Base-by-base conservation (phyloP, 2,329 filamentous ascomycete species). In the Sarocladiaceae sp. region DNA sequence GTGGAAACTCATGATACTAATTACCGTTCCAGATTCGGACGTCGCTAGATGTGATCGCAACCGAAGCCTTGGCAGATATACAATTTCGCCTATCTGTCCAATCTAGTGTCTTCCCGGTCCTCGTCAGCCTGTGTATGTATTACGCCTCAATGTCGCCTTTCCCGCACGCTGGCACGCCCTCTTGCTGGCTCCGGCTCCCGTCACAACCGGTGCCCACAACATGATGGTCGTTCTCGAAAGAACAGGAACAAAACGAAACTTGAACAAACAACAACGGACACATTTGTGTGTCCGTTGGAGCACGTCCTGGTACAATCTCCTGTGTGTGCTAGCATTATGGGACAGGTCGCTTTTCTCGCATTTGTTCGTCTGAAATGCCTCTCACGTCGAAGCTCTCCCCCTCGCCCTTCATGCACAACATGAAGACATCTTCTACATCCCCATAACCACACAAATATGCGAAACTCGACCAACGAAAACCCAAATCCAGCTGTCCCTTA, bases 21-120 rank as follows among this genome's bases (percentile, higher is more conserved):
- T 80, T 80, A 77, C 75, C 76, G n/a, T n/a, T 78, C 90, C 79
- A 96, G 90, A 87, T 96, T 96, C 86, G 90, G 90, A 79, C 88
- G 91, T 77, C 90, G 90, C 88, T 96, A 91, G 44, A 33, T 48
- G 44, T 48, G 26, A 48, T 48, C 11, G 23, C 26, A 31, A 26
- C 26, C 26, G 44, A 48, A 48, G 22, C 20, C 44, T n/a, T n/a
- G 44, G 44, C 44, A 48, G 44, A 48, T 48, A 28, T 48, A 48
- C 44, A 20, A 46, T 18, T 20, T 33, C n/a, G 44, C 22, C 31
- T 48, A n/a, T 26, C 44, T 48, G 44, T 48, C 44, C 26, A 29
- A 48, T 48, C 44, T 48, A 28, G 5, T 31, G 22, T 50, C 33
- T 50, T 37, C 31, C 18, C 29, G 47, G 37, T 13, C 17, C 29